phyloP scores from a whole-genome alignment of 2,329 filamentous ascomycete species.

The Claviceps capensis region DNA sequence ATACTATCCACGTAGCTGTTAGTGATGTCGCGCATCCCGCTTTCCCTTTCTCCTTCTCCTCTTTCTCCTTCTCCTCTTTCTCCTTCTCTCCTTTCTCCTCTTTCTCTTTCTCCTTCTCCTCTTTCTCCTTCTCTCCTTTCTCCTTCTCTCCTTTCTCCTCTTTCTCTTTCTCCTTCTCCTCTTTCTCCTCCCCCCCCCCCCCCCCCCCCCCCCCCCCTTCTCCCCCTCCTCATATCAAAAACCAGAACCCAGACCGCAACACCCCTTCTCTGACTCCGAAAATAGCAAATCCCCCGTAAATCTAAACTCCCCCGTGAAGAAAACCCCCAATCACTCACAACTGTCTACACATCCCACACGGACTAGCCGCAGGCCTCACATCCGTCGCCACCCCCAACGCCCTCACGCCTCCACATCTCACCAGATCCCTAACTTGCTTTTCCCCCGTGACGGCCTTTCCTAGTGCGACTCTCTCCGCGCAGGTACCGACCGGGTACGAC shows the following conservation, averaged over 20 bases:
- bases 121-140: too few relatives aligned
- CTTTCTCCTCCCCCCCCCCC: too few relatives aligned
- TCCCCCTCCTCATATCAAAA: too few relatives aligned
- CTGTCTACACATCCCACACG: constrained; percentile 93
- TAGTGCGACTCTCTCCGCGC: constrained; percentile 84
- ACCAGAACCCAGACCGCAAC: too few relatives aligned
- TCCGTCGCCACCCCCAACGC: constrained; percentile 81
- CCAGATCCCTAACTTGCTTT: constrained; percentile 21
- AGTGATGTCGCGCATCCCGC: constrained; percentile 7
- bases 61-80: not conserved
- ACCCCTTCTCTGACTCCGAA: too few relatives aligned
- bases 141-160: too few relatives aligned
- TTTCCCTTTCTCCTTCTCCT: constrained; percentile 4
- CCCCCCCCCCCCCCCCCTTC: too few relatives aligned
- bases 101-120: too few relatives aligned
- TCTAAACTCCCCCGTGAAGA: not conserved
- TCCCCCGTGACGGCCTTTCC: constrained; percentile 55
- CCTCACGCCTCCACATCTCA: constrained; percentile 29
- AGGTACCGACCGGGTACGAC: constrained; percentile 85
- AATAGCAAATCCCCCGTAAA: not conserved
- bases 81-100: too few relatives aligned
- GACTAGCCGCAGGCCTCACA: constrained; percentile 52
- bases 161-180: not conserved
- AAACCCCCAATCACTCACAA: constrained; percentile 43
- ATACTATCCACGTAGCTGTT: constrained; percentile 35